Conservation (phyloP, 179 eudicot species). For the Silene vulgaris region DNA sequence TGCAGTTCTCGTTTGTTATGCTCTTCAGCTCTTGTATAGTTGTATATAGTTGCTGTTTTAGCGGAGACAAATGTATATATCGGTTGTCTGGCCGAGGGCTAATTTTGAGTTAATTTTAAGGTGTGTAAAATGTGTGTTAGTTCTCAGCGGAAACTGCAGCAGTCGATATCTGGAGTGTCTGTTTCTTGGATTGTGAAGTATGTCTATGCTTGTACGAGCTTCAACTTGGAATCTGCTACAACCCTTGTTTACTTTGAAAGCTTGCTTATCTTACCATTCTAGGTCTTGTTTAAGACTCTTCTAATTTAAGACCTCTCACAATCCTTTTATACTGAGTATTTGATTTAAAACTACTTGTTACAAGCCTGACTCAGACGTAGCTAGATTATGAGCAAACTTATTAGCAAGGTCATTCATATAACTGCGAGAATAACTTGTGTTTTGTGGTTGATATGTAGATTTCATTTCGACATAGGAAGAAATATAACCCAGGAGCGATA, state of each 20-base stretch:
- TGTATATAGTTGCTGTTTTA: conserved; percentile 13
- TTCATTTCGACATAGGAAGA: not conserved
- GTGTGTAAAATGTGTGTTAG: not conserved
- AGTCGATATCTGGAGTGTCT: not conserved
- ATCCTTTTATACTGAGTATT: too few species aligned
- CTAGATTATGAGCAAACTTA: too few species aligned
- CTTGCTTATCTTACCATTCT: too few species aligned
- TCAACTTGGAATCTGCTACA: not conserved
- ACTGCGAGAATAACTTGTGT: not conserved
- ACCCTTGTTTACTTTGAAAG: too few species aligned
- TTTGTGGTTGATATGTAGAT: not conserved
- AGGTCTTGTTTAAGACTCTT: too few species aligned
- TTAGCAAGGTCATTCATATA: not conserved
- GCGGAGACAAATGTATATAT: not conserved
- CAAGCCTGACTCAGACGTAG: too few species aligned
- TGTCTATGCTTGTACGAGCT: too few species aligned
- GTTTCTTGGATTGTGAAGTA: not conserved
- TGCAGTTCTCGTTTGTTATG: not conserved
- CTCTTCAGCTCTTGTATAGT: not conserved
- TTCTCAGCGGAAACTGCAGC: conserved; percentile 8
- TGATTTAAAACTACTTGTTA: too few species aligned
- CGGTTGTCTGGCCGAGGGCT: not conserved
- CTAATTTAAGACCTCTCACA: too few species aligned
- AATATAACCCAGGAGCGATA: not conserved
- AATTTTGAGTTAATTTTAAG: not conserved